Evolutionary conservation across 1,284 basidiomycete genomes (phyloP), one percentile per base, ranked within the genome.

Genomic region (Fomitopsis betulina): DNA sequence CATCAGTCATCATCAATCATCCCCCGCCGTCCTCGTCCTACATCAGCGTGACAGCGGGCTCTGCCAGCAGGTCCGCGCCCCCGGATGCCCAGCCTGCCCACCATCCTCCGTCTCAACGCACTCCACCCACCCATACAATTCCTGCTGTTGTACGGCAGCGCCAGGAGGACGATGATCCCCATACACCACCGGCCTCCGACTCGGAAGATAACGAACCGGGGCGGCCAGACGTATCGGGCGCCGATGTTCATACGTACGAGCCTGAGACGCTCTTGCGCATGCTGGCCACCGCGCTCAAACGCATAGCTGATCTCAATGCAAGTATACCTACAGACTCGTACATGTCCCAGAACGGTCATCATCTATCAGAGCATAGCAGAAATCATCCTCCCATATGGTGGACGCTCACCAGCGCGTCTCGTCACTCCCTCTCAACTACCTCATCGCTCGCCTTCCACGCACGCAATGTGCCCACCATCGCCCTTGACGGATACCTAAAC

Each of bases 381-480:
- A 62, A 63, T 56, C 65, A 66, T 62, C 67, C 70, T 70, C 71
- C 73, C 80, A 81, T 88, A 49, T 89, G 85, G 86, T 75, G 73
- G 51, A 79, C 83, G 39, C 82, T 87, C 58, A 91, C 91, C 32
- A 86, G 89, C 2, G 95, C 96, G 1, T 94, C 94, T 1, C 82
- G 87, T 54, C 75, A 80, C 5, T 87, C 94, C 1, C 81, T 97
- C 40, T 91, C 90, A 9, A 88, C 90, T 1, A 87, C 91, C 2
- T 90, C 93, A 23, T 87, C 92, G 0, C 84, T 98, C 35, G 92
- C 93, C 47, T 98, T 98, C 72, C 96, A 98, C 72, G 96, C 96
- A 0, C 86, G 96, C 30, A 96, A 98, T 72, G 84, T 98, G 32
- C 96, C 96, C 9, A 92, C 92, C 35, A 98, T 99, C 70, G 84